Evolutionary conservation across 768 basidiomycete species (phyloP), one percentile per base, ranked within the genome.

Genomic region (Dacryopinax spathularia): DNA sequence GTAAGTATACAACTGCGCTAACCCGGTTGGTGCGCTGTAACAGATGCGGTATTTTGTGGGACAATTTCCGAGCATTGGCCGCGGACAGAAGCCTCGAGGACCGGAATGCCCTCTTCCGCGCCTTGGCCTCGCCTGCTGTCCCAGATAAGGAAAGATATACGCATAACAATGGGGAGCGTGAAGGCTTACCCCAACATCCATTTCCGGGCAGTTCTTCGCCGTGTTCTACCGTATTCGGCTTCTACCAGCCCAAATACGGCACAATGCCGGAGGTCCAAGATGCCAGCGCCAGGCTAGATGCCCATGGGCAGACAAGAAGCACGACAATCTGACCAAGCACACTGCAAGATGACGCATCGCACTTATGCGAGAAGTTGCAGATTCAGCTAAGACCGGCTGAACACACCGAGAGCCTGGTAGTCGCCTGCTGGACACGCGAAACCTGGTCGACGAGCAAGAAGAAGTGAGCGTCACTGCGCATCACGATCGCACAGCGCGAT

Each of bases 101-200:
- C 39, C 6, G 6, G 7, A 41, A 41, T 36, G 35, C 35, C 16
- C 5, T 15, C 4, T 18, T 41, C 39, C 39, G 22, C 18, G 39
- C 39, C 18, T 4, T 18, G 4, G 39, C 39, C 39, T 7, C 39
- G 18, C 39, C 18, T 4, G 39, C 39, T 18, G 4, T 41, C 18
- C 39, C 18, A 22, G 18, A 22, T 41, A 41, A 41, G 39, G 39
- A 15, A 41, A 56, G 48, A 15, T 2, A 31, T 9, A 27, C 48
- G 48, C 48, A 56, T 29, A 56, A 29, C 48, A n/a, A 27, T 56
- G 29, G 25, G 10, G 48, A 56, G 48, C 48, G 48, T 56, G 48
- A 56, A 56, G 25, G 48, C 48, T 56, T 56, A 56, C 48, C 48
- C 48, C 48, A 56, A 29, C 48, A 56, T 56, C 48, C 48, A 37